Evolutionary conservation across 2,329 filamentous ascomycete genomes (phyloP), one percentile per base, ranked within the genome.

Genomic region (Polytolypa hystricis): DNA sequence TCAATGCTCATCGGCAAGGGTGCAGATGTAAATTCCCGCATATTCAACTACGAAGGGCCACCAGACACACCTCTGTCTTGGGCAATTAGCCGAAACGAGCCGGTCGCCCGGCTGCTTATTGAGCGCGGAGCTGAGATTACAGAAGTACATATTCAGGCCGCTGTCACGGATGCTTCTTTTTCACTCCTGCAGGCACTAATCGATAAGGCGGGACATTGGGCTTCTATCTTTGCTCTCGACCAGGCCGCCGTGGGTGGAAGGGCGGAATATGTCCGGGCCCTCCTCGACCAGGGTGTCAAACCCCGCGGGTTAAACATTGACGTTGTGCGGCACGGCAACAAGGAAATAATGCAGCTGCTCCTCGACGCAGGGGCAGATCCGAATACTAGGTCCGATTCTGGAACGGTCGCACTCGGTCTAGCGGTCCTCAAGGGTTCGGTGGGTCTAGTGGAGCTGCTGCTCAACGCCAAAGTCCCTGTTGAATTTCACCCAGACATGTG

Each of bases 351-450:
- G 7, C 16, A 20, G 30, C 14, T 32, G 30, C 30, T 32, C 19
- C 30, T 32, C 9, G 4, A 32, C 10, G 30, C 30, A 15, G 30
- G 30, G 19, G 30, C 30, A 16, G 16, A 32, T 32, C 30, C 30
- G 12, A 32, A 32, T 16, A 32, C 30, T 11, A 17, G 9, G 9
- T n/a, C 30, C 6, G 12, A 32, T 20, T 20, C 19, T 17, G 9
- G 12, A 3, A 12, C n/a, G 19, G 9, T 11, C 30, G 7, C 30
- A 7, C 17, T 32, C 7, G 4, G n/a, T n/a, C 21, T 7, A 25
- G 21, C 21, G n/a, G 21, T n/a, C 7, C 7, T 25, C 7, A 25
- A 7, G n/a, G 21, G 21, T 7, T 25, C 21, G n/a, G 21, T 25
- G n/a, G 21, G n/a, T 7, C 21, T 25, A 7, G 21, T 25, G 21